Evolutionary conservation across 768 basidiomycete species (phyloP), one percentile per base, ranked within the genome.

Genomic region (Vararia minispora): DNA sequence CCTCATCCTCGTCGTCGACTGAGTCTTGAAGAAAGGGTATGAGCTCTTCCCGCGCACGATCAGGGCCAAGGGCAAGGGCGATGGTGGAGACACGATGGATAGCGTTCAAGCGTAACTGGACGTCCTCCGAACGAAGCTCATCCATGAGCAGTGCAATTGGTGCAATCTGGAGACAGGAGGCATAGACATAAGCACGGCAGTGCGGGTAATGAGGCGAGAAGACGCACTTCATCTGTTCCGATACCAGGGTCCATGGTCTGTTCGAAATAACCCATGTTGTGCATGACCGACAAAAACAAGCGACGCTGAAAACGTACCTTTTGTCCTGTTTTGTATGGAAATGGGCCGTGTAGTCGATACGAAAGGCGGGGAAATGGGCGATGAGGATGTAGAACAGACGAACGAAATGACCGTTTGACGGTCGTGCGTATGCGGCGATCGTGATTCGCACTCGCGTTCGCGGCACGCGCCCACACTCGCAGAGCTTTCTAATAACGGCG

Each of bases 1-100:
- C 92, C 54, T 99, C 95, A 59, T 99, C 95, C 62, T 99, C 95
- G 54, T 99, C 95, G 59, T 99, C 95, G 48, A 99, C 79, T n/a
- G 90, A 92, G 54, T 99, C 94, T 64, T 91, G 89, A 38, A 99
- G 75, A 67, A 99, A 99, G 1, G 91, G 88, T 45, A 99, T 75
- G 50, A 99, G 75, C 58, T 99, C 95, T 39, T 90, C 85, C 46
- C 94, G 77, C 18, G 92, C 87, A 50, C 95, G 86, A 68, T 92
- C 85, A 29, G 90, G 79, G 5, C 95, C 94, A 36, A 99, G 72
- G 13, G 95, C 95, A 45, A 99, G 74, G 5, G 94, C 94, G 62
- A 99, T 99, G 33, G 95, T 99, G 36, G 91, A 90, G 54, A 99
- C 76, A 61, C 92, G 87, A 61, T 91, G 90, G 47, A 99, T 92